Evolutionary conservation across 78 protist species (phyloP).

Genomic region (Cyanophora paradoxa): DNA sequence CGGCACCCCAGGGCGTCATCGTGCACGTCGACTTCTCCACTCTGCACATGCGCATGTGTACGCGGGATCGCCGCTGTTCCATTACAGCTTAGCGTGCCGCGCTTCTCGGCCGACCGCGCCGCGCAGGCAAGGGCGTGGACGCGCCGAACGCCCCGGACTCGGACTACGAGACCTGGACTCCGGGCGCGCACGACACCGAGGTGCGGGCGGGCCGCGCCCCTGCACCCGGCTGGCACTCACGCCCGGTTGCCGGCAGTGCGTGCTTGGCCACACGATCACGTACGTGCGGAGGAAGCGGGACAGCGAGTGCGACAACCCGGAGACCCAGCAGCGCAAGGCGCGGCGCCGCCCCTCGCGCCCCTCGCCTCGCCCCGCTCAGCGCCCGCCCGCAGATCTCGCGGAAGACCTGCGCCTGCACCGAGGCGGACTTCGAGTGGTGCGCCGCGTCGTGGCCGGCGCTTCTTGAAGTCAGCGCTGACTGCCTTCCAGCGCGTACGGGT

Average conservation of each 20-base stretch:
- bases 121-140: slow-evolving; percentile 25
- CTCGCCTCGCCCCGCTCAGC: no score
- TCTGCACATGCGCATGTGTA: slow-evolving; percentile 9
- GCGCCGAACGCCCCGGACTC: not conserved
- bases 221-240: no score
- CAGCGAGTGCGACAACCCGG: slow-evolving; percentile 13
- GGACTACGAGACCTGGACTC: slow-evolving; percentile 19
- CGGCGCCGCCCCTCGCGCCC: no score
- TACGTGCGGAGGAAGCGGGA: slow-evolving; percentile 8
- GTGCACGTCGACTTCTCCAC: not conserved
- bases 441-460: no score
- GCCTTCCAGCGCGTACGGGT: no score
- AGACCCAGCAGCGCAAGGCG: not conserved
- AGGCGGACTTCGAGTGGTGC: slow-evolving; percentile 16
- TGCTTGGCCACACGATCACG: slow-evolving; percentile 4
- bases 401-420: slow-evolving; percentile 15
- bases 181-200: not conserved
- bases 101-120: no score
- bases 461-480: no score
- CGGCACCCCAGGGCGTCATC: slow-evolving; percentile 18
- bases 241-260: no score
- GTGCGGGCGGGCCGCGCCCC: no score
- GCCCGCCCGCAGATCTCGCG: no score
- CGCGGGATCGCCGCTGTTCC: no score
- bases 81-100: no score